Evolutionary conservation across 2,329 filamentous ascomycete species (phyloP).

Genomic region (Cryphonectria parasitica): DNA sequence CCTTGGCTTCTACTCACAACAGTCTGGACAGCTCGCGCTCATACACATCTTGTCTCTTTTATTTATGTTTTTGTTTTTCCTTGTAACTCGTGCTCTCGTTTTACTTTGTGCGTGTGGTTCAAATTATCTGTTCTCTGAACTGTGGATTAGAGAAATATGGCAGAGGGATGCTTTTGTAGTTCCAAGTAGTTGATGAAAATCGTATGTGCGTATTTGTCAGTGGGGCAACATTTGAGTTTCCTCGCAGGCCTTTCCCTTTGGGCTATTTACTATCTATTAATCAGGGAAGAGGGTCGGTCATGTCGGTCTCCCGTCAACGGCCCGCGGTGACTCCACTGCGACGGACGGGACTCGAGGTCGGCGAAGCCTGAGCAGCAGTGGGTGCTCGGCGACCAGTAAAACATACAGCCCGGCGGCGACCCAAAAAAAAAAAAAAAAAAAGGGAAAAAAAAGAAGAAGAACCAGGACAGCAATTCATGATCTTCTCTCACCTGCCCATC

Average conservation of each 20-base stretch:
- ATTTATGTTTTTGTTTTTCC: not conserved
- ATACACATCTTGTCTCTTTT: slow-evolving; percentile 45
- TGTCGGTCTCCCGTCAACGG: not conserved
- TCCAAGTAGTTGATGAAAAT: not conserved
- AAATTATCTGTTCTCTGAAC: not conserved
- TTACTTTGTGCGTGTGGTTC: not conserved
- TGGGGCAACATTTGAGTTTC: not conserved
- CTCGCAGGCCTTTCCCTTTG: not conserved
- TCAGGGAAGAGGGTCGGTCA: not conserved
- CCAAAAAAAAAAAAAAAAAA: no score
- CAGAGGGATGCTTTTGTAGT: not conserved
- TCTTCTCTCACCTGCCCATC: not conserved
- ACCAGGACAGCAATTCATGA: not conserved
- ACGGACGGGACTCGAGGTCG: not conserved
- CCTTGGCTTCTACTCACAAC: slow-evolving; percentile 41
- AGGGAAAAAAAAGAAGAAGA: not conserved
- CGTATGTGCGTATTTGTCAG: not conserved
- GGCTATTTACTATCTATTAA: not conserved
- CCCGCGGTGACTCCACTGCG: not conserved
- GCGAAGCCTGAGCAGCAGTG: not conserved
- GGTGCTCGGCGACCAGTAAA: not conserved
- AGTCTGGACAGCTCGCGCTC: slow-evolving; percentile 45
- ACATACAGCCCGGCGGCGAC: not conserved
- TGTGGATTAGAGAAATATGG: not conserved
- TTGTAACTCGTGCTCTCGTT: not conserved